phyloP scores from a whole-genome alignment of 495 filamentous ascomycete genomes.

The Cercophora samala region DNA sequence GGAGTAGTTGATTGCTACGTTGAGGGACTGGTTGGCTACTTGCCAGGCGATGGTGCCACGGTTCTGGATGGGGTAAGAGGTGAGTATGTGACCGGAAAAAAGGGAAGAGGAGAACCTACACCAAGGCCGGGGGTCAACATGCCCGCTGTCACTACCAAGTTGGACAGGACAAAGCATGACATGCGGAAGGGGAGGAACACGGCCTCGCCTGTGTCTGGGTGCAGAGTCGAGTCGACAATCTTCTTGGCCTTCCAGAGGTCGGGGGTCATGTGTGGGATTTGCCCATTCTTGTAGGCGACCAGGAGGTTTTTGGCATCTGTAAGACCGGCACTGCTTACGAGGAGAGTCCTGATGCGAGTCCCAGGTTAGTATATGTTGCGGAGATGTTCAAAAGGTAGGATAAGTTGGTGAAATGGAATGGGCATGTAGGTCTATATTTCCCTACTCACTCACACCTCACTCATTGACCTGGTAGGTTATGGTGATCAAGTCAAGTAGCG shows the following conservation, averaged over 20 bases:
- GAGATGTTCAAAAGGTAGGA: neutral
- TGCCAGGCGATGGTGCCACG: constrained; percentile 92
- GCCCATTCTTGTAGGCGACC: constrained; percentile 75
- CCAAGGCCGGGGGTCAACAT: constrained; percentile 88
- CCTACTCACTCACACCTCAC: neutral
- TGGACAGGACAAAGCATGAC: constrained; percentile 92
- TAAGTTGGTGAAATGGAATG: neutral
- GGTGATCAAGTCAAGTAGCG: neutral
- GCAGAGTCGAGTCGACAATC: constrained; percentile 90
- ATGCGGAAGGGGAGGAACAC: constrained; percentile 95
- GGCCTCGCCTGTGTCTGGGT: constrained; percentile 89
- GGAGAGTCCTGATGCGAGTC: constrained; percentile 60
- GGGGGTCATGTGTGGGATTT: constrained; percentile 74
- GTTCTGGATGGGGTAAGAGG: constrained; percentile 51
- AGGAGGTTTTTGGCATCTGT: constrained; percentile 78
- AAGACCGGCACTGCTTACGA: constrained; percentile 70
- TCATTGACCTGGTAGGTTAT: constrained; percentile 5
- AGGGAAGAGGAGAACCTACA: constrained; percentile 40
- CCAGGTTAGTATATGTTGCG: neutral
- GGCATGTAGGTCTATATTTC: neutral
- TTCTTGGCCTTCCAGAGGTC: constrained; percentile 96
- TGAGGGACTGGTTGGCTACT: constrained; percentile 93
- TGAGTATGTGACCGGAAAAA: neutral
- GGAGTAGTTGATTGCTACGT: constrained; percentile 93
- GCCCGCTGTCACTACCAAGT: constrained; percentile 92